Conservation (phyloP, 2,329 filamentous ascomycete genomes). For the Ophiostoma sp. region DNA sequence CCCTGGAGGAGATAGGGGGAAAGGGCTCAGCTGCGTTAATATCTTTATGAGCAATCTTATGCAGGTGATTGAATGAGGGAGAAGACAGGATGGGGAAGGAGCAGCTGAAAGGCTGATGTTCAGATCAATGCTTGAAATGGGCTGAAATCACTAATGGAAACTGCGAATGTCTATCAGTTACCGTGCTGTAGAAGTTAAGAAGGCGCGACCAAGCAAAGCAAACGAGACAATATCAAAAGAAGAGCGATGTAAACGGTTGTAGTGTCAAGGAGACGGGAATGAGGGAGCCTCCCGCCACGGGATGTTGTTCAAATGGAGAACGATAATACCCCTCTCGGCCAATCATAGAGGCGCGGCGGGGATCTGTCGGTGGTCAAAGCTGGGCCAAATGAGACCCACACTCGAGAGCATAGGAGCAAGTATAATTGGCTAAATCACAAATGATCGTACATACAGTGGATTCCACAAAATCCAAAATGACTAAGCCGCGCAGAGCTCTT, state of each 20-base stretch:
- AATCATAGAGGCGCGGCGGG: conserved; percentile 1
- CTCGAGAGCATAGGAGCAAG: neutral
- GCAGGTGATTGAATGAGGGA: neutral
- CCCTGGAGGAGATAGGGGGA: neutral
- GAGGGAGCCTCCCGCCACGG: conserved; percentile 1
- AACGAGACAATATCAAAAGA: neutral
- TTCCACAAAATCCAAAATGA: conserved; percentile 14
- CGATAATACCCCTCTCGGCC: neutral
- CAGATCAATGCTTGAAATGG: neutral
- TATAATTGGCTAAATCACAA: conserved; percentile 13
- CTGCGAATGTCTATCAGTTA: neutral
- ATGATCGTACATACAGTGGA: neutral
- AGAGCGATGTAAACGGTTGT: neutral
- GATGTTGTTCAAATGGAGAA: neutral
- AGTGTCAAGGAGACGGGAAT: neutral
- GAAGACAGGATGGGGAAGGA: neutral
- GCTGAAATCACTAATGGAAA: neutral
- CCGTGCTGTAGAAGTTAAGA: too few relatives aligned
- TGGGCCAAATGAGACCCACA: neutral
- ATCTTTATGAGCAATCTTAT: neutral
- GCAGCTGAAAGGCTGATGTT: neutral
- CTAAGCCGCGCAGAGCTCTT: conserved; percentile 16
- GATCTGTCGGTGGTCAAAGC: neutral
- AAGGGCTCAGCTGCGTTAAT: neutral
- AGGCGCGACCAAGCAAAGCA: neutral